Percentiles rank a stretch among this genome's conserved stretches.
phyloP scores from a whole-genome alignment of 225 moss, liverwort and hornwort genomes.

The Takakia lepidozioides region DNA sequence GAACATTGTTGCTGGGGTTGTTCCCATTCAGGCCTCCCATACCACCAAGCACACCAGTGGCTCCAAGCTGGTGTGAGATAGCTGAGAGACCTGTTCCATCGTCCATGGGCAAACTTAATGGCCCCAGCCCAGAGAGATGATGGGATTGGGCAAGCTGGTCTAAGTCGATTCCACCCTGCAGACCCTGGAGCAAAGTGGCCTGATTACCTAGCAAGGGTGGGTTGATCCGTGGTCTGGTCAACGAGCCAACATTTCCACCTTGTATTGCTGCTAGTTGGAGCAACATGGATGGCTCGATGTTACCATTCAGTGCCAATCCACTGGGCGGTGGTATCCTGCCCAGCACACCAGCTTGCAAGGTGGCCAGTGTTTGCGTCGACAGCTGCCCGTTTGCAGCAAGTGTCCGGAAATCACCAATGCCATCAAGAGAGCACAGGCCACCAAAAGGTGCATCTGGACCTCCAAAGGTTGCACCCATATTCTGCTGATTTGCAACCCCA shows the following conservation, averaged over 20 bases:
- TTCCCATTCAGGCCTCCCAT: slow-evolving; percentile 19
- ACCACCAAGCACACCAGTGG: slow-evolving; percentile 35
- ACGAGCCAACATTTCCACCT: slow-evolving; percentile 31
- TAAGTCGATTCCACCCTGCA: slow-evolving; percentile 39
- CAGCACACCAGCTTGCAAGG: slow-evolving; percentile 32
- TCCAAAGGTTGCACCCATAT: slow-evolving; percentile 46
- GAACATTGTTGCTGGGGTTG: slow-evolving; percentile 24
- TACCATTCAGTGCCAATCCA: slow-evolving; percentile 32
- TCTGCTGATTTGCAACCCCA: slow-evolving; percentile 43
- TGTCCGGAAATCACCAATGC: slow-evolving; percentile 43
- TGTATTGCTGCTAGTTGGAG: slow-evolving; percentile 23
- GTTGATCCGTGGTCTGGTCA: slow-evolving; percentile 17
- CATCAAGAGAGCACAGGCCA: slow-evolving; percentile 35
- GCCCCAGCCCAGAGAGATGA: slow-evolving; percentile 39
- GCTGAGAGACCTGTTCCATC: slow-evolving; percentile 41
- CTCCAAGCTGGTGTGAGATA: slow-evolving; percentile 45
- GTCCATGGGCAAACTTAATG: too few species aligned
- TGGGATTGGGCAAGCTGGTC: slow-evolving; percentile 46
- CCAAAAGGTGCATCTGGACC: slow-evolving; percentile 43
- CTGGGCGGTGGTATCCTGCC: slow-evolving; percentile 44
- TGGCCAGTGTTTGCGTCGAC: slow-evolving; percentile 38
- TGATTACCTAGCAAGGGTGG: too few species aligned
- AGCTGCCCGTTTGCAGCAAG: slow-evolving; percentile 28
- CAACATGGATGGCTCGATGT: slow-evolving; percentile 37
- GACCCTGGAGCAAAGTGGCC: slow-evolving; percentile 33